Base-by-base conservation (phyloP, 306 rosid genomes). In the Hippophae rhamnoides region DNA sequence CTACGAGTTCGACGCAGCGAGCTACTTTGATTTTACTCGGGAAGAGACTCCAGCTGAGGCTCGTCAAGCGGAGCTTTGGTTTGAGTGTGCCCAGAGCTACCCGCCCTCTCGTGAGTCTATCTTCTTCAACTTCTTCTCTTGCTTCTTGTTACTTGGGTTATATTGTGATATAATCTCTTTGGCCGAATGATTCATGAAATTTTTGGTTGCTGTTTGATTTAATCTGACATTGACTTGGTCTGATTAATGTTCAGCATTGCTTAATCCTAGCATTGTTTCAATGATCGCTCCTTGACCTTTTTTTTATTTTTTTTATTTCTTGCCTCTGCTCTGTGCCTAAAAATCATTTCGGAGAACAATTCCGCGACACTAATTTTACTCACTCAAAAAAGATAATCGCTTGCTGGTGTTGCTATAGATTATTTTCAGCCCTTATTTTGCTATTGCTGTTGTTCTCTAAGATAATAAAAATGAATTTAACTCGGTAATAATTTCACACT, bases 51-150 rank as follows among this genome's bases (percentile, higher is more conserved):
- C 14, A n/a, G 73, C 52, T 40, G 87, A 82, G 77, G 81, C 84
- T 52, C 8, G 48, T n/a, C 59, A 51, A n/a, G 73, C 84, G 9
- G 87, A 82, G 73, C 63, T 72, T 47, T 82, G 87, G 87, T 82
- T 82, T 64, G 66, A 69, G 43, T 74, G 81, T 27, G 84, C 87
- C 10, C 62, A 13, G 60, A 73, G 69, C 64, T 78, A 78, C 46
- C 81, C 84, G 31, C 87, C 87, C 18, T 82, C 87, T 48, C 84
- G 87, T 82, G 70, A 78, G 86, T 73, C 48, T 67, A 31, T 51
- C 8, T 10, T 66, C 43, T 49, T 18, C 5, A 7, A 41, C 56
- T 57, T 31, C 4, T 31, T 31, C 55, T 8, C 7, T 23, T 8
- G 8, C 7, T 41, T 5, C 8, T 41, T 60, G 23, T 2, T 9